These are phyloP conservation scores for Tricholoma matsutake DNA, from an alignment of 768 basidiomycete species.

Conservation along the genomic window DNA sequence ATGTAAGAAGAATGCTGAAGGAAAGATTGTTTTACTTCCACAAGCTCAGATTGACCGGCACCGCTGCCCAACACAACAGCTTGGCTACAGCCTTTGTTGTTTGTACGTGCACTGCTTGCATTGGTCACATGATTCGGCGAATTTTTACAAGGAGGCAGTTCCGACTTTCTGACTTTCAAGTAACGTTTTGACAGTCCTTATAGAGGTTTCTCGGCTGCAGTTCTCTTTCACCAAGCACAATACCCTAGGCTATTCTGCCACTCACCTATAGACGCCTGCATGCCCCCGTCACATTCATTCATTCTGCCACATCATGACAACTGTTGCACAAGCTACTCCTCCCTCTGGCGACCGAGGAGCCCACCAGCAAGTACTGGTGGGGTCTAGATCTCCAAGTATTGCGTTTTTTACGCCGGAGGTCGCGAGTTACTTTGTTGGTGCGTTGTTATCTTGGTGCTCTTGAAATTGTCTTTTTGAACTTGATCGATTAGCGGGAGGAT, in stretches of 20 bases:
- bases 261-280: neutral
- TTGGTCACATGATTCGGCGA: neutral
- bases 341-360: neutral
- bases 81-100: no score
- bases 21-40: no score
- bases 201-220: neutral
- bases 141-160: neutral
- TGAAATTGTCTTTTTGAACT: conserved; percentile 6
- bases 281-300: neutral
- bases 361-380: neutral
- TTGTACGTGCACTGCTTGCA: no score
- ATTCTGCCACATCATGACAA: neutral
- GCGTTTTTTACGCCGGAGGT: conserved; percentile 38
- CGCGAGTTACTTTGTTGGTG: conserved; percentile 43
- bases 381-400: conserved; percentile 18
- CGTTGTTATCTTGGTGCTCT: conserved; percentile 6
- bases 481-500: conserved; percentile 44
- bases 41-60: no score
- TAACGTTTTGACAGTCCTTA: neutral
- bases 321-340: neutral
- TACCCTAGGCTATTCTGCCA: neutral
- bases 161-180: neutral
- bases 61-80: no score
- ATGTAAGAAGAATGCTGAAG: no score
- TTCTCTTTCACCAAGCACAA: neutral